A percentile compares a stretch with the other conserved stretches of the same genome.
Evolutionary conservation across 805 yeast genomes (phyloP).

Genomic region (Nematodospora valgi): DNA sequence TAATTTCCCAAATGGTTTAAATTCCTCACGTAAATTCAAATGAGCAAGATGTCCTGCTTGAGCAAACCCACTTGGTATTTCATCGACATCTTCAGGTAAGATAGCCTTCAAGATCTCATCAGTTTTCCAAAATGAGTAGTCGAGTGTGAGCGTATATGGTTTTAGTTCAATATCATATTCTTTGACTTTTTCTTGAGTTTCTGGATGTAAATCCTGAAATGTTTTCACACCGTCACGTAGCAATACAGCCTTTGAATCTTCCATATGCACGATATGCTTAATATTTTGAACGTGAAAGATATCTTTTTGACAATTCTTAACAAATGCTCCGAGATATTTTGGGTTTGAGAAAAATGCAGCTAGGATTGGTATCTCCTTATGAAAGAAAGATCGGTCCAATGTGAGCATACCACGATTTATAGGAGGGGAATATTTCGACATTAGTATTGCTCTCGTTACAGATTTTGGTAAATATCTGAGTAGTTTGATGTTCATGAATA

Average conservation of each 20-base stretch:
- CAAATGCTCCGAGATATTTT: constrained; percentile 53
- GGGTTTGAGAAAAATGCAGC: constrained; percentile 73
- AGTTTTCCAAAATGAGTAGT: constrained; percentile 80
- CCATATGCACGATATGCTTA: constrained; percentile 55
- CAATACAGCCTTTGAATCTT: constrained; percentile 51
- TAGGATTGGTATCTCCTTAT: constrained; percentile 53
- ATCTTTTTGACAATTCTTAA: constrained; percentile 55
- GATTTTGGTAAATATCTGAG: constrained; percentile 6
- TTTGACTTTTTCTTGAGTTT: constrained; percentile 44
- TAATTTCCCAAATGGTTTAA: constrained; percentile 71
- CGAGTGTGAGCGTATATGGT: constrained; percentile 55
- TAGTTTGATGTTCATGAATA: constrained; percentile 3
- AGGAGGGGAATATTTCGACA: constrained; percentile 55
- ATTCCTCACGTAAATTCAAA: constrained; percentile 78
- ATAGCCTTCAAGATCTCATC: constrained; percentile 82
- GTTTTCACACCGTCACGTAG: constrained; percentile 47
- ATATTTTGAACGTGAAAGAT: constrained; percentile 48
- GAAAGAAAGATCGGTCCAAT: constrained; percentile 67
- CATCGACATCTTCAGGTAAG: constrained; percentile 70
- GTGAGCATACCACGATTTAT: constrained; percentile 58
- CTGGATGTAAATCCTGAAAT: constrained; percentile 26
- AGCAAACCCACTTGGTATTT: constrained; percentile 87
- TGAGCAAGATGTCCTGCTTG: constrained; percentile 96
- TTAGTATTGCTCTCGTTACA: constrained; percentile 15
- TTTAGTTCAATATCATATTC: constrained; percentile 45